phyloP scores from a whole-genome alignment of 208 protist genomes.

The Trypanosoma lewisi region DNA sequence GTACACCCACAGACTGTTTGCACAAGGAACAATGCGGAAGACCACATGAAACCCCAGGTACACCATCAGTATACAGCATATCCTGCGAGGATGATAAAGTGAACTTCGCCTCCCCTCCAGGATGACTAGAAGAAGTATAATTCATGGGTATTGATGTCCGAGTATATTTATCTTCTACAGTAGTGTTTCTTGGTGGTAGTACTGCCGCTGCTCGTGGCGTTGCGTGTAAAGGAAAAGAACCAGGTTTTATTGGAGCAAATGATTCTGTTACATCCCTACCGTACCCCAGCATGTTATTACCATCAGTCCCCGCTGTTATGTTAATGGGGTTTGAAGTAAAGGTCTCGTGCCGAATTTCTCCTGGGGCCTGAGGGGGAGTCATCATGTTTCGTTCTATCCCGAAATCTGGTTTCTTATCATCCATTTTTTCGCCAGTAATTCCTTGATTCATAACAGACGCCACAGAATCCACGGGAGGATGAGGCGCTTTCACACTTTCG shows the following conservation, averaged over 20 bases:
- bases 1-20: neutral
- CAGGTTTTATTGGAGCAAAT: neutral
- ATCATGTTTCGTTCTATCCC: too few species aligned
- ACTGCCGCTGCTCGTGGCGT: too few species aligned
- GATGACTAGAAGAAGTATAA: neutral
- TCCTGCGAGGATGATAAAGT: neutral
- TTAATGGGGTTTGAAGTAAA: too few species aligned
- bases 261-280: neutral
- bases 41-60: constrained; percentile 24
- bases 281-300: too few species aligned
- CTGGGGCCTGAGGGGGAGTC: too few species aligned
- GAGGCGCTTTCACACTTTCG: neutral
- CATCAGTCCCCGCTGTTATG: neutral
- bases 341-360: too few species aligned
- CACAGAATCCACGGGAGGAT: neutral
- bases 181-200: too few species aligned
- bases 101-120: neutral
- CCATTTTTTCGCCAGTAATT: neutral
- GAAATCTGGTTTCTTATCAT: neutral
- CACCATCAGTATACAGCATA: constrained; percentile 13
- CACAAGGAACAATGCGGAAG: constrained; percentile 25
- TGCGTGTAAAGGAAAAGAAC: neutral
- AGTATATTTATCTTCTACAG: neutral
- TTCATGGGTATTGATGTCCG: neutral
- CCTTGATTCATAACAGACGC: neutral